phyloP scores from a whole-genome alignment of 306 rosid genomes.

The Rosa chinensis region DNA sequence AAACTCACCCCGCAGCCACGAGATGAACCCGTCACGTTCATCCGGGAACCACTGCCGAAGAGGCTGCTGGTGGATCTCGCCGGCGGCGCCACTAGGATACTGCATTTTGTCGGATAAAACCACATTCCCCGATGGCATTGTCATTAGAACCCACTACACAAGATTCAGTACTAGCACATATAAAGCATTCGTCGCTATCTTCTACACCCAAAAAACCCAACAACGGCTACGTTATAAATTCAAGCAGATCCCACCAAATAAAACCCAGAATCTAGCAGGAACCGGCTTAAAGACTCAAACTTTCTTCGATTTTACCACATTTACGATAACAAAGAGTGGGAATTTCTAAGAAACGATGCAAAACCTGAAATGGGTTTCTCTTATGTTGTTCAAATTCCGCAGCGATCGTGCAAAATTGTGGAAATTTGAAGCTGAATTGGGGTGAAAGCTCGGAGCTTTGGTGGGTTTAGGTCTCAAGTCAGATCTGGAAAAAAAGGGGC shows the following conservation, averaged over 20 bases:
- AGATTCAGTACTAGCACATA: slow-evolving; percentile 40
- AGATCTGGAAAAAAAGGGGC: slow-evolving; percentile 52
- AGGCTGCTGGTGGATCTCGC: slow-evolving; percentile 63
- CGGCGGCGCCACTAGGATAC: slow-evolving; percentile 49
- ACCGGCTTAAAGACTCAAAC: slow-evolving; percentile 20
- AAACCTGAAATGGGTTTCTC: slow-evolving; percentile 14
- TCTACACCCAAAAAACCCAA: slow-evolving; percentile 40
- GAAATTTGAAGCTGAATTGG: background rate
- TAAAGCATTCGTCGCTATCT: slow-evolving; percentile 47
- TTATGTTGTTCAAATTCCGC: slow-evolving; percentile 10
- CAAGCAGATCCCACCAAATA: slow-evolving; percentile 35
- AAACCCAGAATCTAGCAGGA: slow-evolving; percentile 30
- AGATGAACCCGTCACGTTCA: slow-evolving; percentile 91
- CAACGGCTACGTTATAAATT: slow-evolving; percentile 15
- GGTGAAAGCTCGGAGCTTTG: slow-evolving; percentile 8
- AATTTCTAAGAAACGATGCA: slow-evolving; percentile 26
- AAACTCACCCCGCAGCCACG: slow-evolving; percentile 92
- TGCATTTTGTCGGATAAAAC: slow-evolving; percentile 74
- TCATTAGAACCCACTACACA: slow-evolving; percentile 53
- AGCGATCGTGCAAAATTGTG: slow-evolving; percentile 25
- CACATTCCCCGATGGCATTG: slow-evolving; percentile 94
- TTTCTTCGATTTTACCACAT: slow-evolving; percentile 27
- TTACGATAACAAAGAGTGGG: slow-evolving; percentile 7
- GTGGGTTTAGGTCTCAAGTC: slow-evolving; percentile 11
- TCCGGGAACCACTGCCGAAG: slow-evolving; percentile 80